These are phyloP conservation scores for Termitomyces sp. DNA, from an alignment of 1,284 basidiomycete genomes.

Conservation along the genomic window DNA sequence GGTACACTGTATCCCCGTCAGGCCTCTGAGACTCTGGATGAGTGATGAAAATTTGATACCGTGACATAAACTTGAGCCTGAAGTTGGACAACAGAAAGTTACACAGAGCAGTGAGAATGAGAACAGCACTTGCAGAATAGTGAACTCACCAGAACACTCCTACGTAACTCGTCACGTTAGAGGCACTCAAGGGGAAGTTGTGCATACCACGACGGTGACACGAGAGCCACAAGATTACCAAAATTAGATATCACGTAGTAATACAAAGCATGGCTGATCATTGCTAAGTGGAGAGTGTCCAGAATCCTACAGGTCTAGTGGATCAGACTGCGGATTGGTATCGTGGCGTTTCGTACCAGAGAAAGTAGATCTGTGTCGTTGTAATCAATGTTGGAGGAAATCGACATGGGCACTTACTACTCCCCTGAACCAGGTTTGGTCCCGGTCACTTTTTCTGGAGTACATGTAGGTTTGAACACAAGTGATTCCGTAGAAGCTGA, in stretches of 20 bases:
- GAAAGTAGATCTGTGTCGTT: neutral
- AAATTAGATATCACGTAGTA: conserved; percentile 25
- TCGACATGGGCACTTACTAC: neutral
- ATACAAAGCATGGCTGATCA: conserved; percentile 24
- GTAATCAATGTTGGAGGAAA: neutral
- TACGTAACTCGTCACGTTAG: neutral
- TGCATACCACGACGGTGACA: conserved; percentile 22
- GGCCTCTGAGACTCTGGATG: neutral
- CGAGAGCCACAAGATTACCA: conserved; percentile 17
- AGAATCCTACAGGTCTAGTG: conserved; percentile 15
- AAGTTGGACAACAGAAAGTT: neutral
- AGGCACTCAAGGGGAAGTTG: neutral
- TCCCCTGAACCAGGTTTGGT: neutral
- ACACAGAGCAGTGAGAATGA: no score
- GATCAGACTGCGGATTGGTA: neutral
- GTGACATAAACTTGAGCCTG: conserved; percentile 6
- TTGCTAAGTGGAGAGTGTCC: conserved; percentile 25
- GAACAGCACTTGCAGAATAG: neutral
- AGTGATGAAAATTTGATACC: neutral
- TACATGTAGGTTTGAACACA: conserved; percentile 6
- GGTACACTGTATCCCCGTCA: neutral
- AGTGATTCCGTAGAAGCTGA: conserved; percentile 7
- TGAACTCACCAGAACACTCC: conserved; percentile 1
- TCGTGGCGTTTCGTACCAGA: neutral
- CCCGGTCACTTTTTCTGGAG: neutral